Percentiles rank a stretch among this genome's conserved stretches.
Conservation (phyloP, 208 protist species). For the Leishmania lainsoni region DNA sequence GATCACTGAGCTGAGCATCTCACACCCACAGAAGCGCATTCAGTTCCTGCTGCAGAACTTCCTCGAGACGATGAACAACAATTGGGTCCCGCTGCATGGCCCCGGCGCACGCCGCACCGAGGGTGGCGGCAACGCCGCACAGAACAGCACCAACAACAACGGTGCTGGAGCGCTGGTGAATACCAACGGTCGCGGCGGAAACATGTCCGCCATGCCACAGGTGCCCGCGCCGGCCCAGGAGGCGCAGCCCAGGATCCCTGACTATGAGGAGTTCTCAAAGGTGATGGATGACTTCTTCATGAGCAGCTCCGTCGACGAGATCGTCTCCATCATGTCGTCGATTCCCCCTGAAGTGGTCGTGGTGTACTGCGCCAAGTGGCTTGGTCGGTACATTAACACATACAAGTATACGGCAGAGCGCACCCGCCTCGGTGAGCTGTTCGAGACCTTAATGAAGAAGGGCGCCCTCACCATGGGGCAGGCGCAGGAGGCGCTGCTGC, state of each 20-base stretch:
- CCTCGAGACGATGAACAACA: slow-evolving; percentile 81
- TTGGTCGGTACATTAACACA: slow-evolving; percentile 79
- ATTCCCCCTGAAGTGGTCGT: slow-evolving; percentile 50
- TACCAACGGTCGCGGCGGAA: not conserved
- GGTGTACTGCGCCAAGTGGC: slow-evolving; percentile 57
- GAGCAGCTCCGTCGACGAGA: slow-evolving; percentile 60
- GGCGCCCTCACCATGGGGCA: slow-evolving; percentile 46
- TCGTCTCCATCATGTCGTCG: slow-evolving; percentile 40
- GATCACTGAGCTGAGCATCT: slow-evolving; percentile 54
- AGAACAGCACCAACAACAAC: slow-evolving; percentile 5
- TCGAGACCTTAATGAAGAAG: slow-evolving; percentile 59
- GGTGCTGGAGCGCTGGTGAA: not conserved
- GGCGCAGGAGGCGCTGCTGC: slow-evolving; percentile 56
- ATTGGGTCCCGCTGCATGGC: slow-evolving; percentile 76
- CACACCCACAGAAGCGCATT: slow-evolving; percentile 70
- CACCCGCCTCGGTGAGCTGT: slow-evolving; percentile 73
- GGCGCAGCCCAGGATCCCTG: slow-evolving; percentile 42
- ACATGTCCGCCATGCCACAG: not conserved
- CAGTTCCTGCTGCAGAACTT: slow-evolving; percentile 78
- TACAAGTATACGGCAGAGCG: slow-evolving; percentile 72
- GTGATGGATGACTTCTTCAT: slow-evolving; percentile 85
- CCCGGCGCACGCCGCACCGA: slow-evolving; percentile 23
- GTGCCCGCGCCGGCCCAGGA: slow-evolving; percentile 14
- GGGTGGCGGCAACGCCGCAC: not conserved
- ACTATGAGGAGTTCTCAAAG: slow-evolving; percentile 69